Base-by-base conservation (phyloP, 2,329 filamentous ascomycete species). In the Raffaelea deltoideospora region DNA sequence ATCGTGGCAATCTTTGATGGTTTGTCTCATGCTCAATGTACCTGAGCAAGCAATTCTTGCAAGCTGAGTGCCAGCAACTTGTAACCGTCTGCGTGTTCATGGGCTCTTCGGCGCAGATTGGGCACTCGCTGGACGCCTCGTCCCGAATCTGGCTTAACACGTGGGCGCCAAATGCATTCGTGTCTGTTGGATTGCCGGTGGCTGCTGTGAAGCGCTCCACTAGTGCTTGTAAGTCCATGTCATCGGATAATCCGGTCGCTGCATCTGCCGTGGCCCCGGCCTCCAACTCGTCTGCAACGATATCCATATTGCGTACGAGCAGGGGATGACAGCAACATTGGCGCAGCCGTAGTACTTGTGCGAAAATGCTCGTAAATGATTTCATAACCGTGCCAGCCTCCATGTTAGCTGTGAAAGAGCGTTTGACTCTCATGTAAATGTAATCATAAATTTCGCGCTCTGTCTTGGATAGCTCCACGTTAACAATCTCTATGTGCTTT, bases 21-120 rank as follows among this genome's bases (percentile, higher is more conserved):
- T 84, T 77, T 5, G 69, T 79, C 53, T 94, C 81, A 50, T 94
- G 86, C 43, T 81, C 76, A 50, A 98, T 92, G 48, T 85, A 94
- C 47, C 85, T 77, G 2, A 92, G 62, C n/a, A 96, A 61, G 49
- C 90, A 98, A 43, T 83, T 79, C 57, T 90, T 94, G 62, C 90
- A 98, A 1, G 90, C 87, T 24, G 84, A 93, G 56, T 98, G 90
- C 86, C 90, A 98, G 58, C 90, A 98, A 1, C 85, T 84, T 1
- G 90, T 96, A 2, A 98, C 90, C 0, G 82, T 80, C 51, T 93
- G 88, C 37, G 95, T 81, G 29, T 84, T 72, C 86, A 96, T 96
- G 4, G 87, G 86, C 54, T 96, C 90, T 54, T 96, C 88, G 4
- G 83, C 76, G 57, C 90, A 98, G 36, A 98, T 82, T 0, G 90